phyloP scores from a whole-genome alignment of 495 filamentous ascomycete species.

The Trichoderma asperelloides region DNA sequence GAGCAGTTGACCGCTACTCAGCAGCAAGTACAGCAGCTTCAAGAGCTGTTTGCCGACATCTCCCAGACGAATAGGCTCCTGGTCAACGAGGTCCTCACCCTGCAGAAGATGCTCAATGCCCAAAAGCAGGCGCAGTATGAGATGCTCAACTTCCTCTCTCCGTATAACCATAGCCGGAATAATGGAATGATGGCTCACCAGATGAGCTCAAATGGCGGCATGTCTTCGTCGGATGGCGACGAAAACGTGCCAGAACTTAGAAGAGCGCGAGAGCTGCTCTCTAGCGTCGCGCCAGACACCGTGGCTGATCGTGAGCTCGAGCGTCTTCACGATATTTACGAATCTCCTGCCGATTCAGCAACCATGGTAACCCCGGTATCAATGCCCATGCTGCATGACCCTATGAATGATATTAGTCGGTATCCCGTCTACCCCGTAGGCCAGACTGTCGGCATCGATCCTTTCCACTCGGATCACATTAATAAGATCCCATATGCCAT shows the following conservation, averaged over 20 bases:
- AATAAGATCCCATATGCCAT: constrained; percentile 81
- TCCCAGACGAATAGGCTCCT: constrained; percentile 79
- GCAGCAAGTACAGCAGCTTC: constrained; percentile 79
- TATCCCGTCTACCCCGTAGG: constrained; percentile 86
- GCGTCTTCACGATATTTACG: constrained; percentile 61
- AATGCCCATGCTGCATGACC: constrained; percentile 34
- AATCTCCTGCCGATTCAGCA: constrained; percentile 39
- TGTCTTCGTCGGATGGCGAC: constrained; percentile 43
- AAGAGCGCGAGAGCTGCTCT: constrained; percentile 81
- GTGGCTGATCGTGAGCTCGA: constrained; percentile 73
- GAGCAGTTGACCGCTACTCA: constrained; percentile 82
- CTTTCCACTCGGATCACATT: constrained; percentile 88
- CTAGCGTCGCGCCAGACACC: constrained; percentile 67
- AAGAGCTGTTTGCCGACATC: constrained; percentile 77
- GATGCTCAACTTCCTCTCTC: constrained; percentile 41
- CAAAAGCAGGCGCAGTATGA: constrained; percentile 46
- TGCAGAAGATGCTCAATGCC: constrained; percentile 85
- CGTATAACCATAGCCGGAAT: constrained; percentile 34
- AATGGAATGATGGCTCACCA: constrained; percentile 15
- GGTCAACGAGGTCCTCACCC: constrained; percentile 73
- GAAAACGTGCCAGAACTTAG: constrained; percentile 75
- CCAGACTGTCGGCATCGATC: constrained; percentile 83
- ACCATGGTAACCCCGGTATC: constrained; percentile 17
- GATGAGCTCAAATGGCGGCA: constrained; percentile 14
- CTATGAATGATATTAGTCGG: constrained; percentile 55